A percentile compares a stretch with the other conserved stretches of the same genome.
These are phyloP conservation scores for Kondoa malvinella DNA, from an alignment of 768 basidiomycete genomes.

Conservation along the genomic window DNA sequence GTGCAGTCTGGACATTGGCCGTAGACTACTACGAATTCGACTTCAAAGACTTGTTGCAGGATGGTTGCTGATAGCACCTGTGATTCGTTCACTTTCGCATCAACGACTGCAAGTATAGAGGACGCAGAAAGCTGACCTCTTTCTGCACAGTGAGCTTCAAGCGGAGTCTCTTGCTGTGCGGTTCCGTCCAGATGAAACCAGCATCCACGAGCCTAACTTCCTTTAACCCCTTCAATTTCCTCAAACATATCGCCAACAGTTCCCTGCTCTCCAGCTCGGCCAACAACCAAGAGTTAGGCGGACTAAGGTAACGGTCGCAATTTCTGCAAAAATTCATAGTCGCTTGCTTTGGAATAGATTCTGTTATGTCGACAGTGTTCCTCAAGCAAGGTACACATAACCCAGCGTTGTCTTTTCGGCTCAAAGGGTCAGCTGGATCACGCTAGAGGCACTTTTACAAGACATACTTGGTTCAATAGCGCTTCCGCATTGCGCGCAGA, in stretches of 20 bases:
- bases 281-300: slow-evolving; percentile 68
- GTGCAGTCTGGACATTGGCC: slow-evolving; percentile 92
- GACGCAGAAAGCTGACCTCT: slow-evolving; percentile 45
- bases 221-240: slow-evolving; percentile 80
- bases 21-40: slow-evolving; percentile 85
- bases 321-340: slow-evolving; percentile 85
- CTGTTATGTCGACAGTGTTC: slow-evolving; percentile 91
- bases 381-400: slow-evolving; percentile 73
- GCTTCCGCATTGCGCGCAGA: slow-evolving; percentile 31
- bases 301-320: slow-evolving; percentile 86
- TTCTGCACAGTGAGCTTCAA: slow-evolving; percentile 96
- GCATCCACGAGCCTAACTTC: slow-evolving; percentile 96
- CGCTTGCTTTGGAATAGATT: slow-evolving; percentile 71
- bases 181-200: slow-evolving; percentile 98
- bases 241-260: slow-evolving; percentile 79
- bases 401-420: slow-evolving; percentile 56
- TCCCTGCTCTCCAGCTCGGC: slow-evolving; percentile 82
- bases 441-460: neutral
- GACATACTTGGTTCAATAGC: slow-evolving; percentile 25
- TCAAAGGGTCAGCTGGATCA: neutral
- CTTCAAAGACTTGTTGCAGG: slow-evolving; percentile 90
- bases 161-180: slow-evolving; percentile 79
- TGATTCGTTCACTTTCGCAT: neutral
- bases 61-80: slow-evolving; percentile 86
- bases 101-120: neutral